Base-by-base conservation (phyloP, 1,139 yeast genomes). In the Trichomonascaceae sp. region DNA sequence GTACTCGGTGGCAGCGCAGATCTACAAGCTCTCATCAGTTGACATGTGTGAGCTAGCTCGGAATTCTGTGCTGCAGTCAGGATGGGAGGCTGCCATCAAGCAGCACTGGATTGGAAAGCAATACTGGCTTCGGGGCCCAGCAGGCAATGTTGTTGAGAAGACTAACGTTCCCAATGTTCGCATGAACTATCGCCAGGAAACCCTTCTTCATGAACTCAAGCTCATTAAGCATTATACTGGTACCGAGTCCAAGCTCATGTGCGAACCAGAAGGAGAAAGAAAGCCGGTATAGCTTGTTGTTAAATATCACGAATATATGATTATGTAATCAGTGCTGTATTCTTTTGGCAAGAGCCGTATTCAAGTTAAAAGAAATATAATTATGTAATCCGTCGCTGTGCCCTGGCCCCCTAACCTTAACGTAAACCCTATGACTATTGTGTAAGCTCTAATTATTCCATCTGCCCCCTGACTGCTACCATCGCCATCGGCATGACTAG, bases 1-100 rank as follows among this genome's bases (percentile, higher is more conserved):
- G 56, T 89, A 87, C 55, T 81, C 95, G 2, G 96, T 89, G 23
- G 98, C 98, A 3, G 96, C 96, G 0, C 97, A 89, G 57, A 89
- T 89, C 46, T 89, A 87, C 65, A 85, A 89, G 53, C 65, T 89
- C 29, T 81, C 94, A 0, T 75, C 85, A 38, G 97, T 87, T 16
- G 98, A 89, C 57, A 82, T 92, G 93, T 89, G 97, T 56, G 99
- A 89, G 55, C 54, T 78, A 41, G 87, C 87, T 0, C 67, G 74
- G 42, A 76, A 76, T 54, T 85, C 97, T 1, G 97, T 87, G 3
- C 58, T 69, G 35, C 96, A 87, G 62, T 76, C 92, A 44, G 98
- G 99, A 0, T 89, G 87, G 72, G 98, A 89, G 57, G 69, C 75
- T 38, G 65, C 65, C 26, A 69, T 89, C 50, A 92, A 89, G 59